Conservation (phyloP, 2,329 filamentous ascomycete genomes). For the Fusarium decemcellulare region DNA sequence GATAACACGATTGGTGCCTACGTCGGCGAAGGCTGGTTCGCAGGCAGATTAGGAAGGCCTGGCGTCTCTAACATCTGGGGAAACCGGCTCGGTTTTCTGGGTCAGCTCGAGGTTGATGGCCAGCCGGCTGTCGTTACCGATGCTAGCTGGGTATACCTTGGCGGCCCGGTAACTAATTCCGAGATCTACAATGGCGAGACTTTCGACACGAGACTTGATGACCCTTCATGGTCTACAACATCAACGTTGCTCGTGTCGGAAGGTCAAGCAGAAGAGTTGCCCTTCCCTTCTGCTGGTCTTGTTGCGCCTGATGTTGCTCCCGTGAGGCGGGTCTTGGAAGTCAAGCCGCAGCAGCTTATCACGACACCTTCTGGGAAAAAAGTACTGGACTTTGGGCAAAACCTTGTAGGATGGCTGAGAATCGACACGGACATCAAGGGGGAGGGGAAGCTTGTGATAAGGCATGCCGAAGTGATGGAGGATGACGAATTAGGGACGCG, state of each 20-base stretch:
- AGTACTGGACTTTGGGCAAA: conserved; percentile 68
- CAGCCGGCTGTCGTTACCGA: conserved; percentile 52
- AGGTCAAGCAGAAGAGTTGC: not conserved
- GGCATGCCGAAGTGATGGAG: conserved; percentile 69
- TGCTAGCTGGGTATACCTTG: conserved; percentile 41
- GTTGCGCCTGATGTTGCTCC: conserved; percentile 57
- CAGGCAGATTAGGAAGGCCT: conserved; percentile 49
- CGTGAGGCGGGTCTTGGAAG: conserved; percentile 53
- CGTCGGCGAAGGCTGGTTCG: conserved; percentile 65
- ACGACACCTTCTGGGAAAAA: conserved; percentile 57
- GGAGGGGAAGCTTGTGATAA: conserved; percentile 56
- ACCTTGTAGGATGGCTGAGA: conserved; percentile 65
- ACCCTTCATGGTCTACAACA: not conserved
- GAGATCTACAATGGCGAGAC: conserved; percentile 15
- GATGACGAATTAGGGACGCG: not conserved
- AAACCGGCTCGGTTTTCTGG: conserved; percentile 53
- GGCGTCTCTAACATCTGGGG: conserved; percentile 51
- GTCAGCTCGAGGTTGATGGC: conserved; percentile 53
- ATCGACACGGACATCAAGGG: conserved; percentile 51
- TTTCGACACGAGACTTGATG: conserved; percentile 3
- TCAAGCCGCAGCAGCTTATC: conserved; percentile 49
- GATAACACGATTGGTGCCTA: conserved; percentile 57
- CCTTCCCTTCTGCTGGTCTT: conserved; percentile 14
- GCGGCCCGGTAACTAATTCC: conserved; percentile 45
- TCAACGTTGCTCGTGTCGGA: too few species aligned